Base-by-base conservation (phyloP, 495 filamentous ascomycete species). In the Hapsidospora chrysogenum region DNA sequence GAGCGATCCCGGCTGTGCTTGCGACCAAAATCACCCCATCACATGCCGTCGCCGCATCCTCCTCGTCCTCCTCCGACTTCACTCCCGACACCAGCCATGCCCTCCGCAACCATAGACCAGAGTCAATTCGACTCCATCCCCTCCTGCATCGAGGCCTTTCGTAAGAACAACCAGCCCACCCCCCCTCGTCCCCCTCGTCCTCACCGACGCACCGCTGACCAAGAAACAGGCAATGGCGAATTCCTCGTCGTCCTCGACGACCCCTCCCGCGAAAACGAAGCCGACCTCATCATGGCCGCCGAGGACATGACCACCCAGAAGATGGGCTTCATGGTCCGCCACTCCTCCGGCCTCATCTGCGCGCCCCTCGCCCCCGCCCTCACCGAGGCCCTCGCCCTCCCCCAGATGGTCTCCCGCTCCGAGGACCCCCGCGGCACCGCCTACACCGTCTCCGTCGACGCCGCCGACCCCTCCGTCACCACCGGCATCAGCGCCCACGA, bases 171-270 rank as follows among this genome's bases (percentile, higher is more conserved):
- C 29, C 8, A 4, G 15, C 19, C 7, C 13, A 29, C 35, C 22
- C 28, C 22, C 39, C 37, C 43, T 33, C 19, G 26, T 33, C 15
- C 39, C 32, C 23, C 30, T 31, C 13, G 19, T 40, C 23, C 3
- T 3, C 27, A 32, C 11, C 17, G 32, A 14, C 25, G 20, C 21
- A n/a, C n/a, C n/a, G 23, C 13, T 11, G 28, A 29, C 14, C 29
- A 10, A 34, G 27, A 40, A 16, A 8, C 37, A 92, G 85, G 70
- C 44, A 69, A 77, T 58, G 86, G 85, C 54, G 73, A 96, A 54
- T 96, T 96, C 68, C 82, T 97, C 50, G 72, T 97, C 35, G 85
- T 93, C 15, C 81, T 96, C 41, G 92, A 97, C 59, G 78, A 78
- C 39, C 71, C 78, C 31, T 68, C 75, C 37, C 86, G 89, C 50